phyloP scores from a whole-genome alignment of 805 yeast species.

The Candida incommunis region DNA sequence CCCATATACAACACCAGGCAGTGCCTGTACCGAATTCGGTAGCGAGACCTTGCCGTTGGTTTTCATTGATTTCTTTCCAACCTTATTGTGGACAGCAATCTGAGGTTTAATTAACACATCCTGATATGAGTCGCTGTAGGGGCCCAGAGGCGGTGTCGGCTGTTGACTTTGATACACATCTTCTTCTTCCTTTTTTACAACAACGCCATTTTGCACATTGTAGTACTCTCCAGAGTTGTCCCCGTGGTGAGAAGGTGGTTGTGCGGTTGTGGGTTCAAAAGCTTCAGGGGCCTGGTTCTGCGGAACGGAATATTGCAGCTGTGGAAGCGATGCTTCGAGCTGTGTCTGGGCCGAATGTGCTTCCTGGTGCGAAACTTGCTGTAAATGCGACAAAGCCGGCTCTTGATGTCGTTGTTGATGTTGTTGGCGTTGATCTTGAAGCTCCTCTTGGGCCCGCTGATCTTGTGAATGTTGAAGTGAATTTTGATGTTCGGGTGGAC shows the following conservation, averaged over 20 bases:
- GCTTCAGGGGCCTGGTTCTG: not conserved
- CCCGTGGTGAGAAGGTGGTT: not conserved
- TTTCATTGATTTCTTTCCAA: not conserved
- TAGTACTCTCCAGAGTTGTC: not conserved
- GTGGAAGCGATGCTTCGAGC: slow-evolving; percentile 1
- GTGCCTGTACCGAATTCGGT: not conserved
- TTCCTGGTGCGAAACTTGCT: slow-evolving; percentile 3
- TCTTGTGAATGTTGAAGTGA: slow-evolving; percentile 6
- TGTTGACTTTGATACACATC: not conserved
- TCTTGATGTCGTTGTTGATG: slow-evolving; percentile 1
- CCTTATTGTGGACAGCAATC: not conserved
- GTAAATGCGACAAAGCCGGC: not conserved
- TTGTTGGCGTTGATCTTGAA: slow-evolving; percentile 1
- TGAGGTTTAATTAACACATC: not conserved
- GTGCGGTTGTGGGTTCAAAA: not conserved
- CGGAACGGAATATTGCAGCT: not conserved
- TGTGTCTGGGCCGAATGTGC: slow-evolving; percentile 5
- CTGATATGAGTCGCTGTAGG: not conserved
- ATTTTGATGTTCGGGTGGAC: not conserved
- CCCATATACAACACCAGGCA: not conserved
- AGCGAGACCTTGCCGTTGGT: not conserved
- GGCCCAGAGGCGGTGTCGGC: slow-evolving; percentile 1
- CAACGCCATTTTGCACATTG: not conserved
- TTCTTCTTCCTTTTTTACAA: not conserved
- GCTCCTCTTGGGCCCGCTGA: not conserved